A percentile compares a stretch with the other conserved stretches of the same genome.
Evolutionary conservation across 2,329 filamentous ascomycete species (phyloP).

Genomic region (Ceratocystis variospora): DNA sequence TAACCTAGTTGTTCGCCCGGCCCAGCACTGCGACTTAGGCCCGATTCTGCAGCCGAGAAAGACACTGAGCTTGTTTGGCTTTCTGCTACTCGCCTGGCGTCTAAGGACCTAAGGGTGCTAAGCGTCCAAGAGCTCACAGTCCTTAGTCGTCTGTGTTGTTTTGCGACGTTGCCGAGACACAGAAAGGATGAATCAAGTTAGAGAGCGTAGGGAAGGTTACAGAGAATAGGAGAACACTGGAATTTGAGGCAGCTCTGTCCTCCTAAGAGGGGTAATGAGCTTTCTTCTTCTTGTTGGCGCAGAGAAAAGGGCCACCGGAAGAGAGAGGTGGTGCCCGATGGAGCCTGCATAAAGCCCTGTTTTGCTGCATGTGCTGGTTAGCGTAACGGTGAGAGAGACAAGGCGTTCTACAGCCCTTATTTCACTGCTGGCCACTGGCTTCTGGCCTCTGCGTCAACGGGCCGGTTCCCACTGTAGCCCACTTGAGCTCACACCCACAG

Average conservation of each 20-base stretch:
- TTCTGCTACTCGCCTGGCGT: neutral
- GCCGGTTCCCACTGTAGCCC: neutral
- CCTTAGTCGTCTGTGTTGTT: neutral
- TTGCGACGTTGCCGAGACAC: slow-evolving; percentile 3
- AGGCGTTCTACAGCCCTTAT: neutral
- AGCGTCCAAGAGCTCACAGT: neutral
- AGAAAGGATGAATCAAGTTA: neutral
- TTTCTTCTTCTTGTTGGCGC: neutral
- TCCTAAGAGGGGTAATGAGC: neutral
- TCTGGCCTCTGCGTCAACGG: neutral
- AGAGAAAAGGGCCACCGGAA: neutral
- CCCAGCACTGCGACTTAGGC: neutral
- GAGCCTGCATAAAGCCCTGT: neutral
- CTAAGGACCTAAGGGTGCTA: neutral
- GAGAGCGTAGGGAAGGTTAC: neutral
- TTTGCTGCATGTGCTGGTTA: neutral
- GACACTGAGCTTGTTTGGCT: neutral
- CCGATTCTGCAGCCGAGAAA: neutral
- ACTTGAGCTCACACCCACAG: neutral
- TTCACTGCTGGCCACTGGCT: no score
- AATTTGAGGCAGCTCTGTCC: neutral
- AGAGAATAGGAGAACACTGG: neutral
- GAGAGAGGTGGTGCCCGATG: neutral
- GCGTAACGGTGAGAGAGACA: neutral
- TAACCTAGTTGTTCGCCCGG: neutral